Conservation (phyloP, 2,329 filamentous ascomycete species). For the Monosporascus sp. region DNA sequence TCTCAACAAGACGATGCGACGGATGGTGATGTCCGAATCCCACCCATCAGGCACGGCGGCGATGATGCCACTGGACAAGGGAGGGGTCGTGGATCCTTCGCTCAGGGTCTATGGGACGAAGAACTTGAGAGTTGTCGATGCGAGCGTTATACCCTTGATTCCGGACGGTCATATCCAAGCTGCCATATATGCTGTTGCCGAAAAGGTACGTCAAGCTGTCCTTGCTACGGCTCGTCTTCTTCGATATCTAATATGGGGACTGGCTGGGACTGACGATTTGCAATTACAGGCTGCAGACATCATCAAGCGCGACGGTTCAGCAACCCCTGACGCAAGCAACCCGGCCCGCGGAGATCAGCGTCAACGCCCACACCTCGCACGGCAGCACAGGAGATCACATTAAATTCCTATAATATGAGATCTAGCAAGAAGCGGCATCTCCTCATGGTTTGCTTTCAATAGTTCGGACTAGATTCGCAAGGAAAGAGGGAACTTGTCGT, state of each 20-base stretch:
- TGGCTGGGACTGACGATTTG: slow-evolving; percentile 4
- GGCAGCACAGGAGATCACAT: neutral
- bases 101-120: slow-evolving; percentile 38
- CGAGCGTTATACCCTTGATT: slow-evolving; percentile 38
- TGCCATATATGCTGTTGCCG: slow-evolving; percentile 25
- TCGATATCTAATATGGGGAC: neutral
- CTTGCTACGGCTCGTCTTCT: neutral
- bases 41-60: slow-evolving; percentile 37
- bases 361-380: neutral
- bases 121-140: slow-evolving; percentile 41
- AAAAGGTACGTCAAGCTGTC: slow-evolving; percentile 27
- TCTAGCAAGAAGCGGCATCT: slow-evolving; percentile 1
- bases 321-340: neutral
- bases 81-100: slow-evolving; percentile 38
- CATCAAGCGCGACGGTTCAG: slow-evolving; percentile 29
- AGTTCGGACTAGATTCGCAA: neutral
- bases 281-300: slow-evolving; percentile 37
- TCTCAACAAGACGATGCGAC: slow-evolving; percentile 14
- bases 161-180: slow-evolving; percentile 31
- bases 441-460: neutral
- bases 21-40: slow-evolving; percentile 34
- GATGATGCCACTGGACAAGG: slow-evolving; percentile 37
- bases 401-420: neutral
- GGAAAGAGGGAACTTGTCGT: neutral
- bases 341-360: neutral